phyloP scores from a whole-genome alignment of 129 eudicot species.

The Daucus carota region DNA sequence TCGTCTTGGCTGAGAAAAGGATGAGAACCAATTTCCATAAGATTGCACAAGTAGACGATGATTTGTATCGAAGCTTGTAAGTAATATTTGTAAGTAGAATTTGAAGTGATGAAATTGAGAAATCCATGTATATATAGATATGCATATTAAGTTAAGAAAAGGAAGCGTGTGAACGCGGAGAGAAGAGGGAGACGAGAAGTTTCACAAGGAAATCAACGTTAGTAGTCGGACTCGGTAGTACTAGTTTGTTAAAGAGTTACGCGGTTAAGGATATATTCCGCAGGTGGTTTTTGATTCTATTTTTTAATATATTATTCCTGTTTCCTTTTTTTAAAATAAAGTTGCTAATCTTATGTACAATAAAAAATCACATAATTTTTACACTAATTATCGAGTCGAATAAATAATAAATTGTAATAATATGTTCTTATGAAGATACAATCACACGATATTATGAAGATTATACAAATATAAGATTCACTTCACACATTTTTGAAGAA shows the following conservation, averaged over 20 bases:
- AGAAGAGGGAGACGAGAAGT: slow-evolving; percentile 2
- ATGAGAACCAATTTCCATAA: slow-evolving; percentile 48
- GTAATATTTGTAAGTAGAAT: background rate
- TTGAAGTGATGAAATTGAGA: background rate
- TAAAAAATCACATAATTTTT: no score
- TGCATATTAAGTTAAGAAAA: no score
- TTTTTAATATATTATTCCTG: no score
- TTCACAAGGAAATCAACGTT: background rate
- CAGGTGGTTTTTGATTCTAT: background rate
- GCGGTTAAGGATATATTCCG: background rate
- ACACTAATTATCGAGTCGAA: no score
- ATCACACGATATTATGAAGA: no score
- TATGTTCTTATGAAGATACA: no score
- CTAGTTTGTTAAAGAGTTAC: background rate
- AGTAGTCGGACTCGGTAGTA: background rate
- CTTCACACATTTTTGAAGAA: no score
- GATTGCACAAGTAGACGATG: background rate
- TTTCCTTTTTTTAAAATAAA: no score
- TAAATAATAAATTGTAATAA: no score
- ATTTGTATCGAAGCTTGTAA: background rate
- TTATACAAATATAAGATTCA: no score
- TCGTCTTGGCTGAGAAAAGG: slow-evolving; percentile 48
- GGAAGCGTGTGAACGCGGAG: slow-evolving; percentile 30
- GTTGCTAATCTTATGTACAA: no score
- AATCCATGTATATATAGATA: background rate